These are phyloP conservation scores for Hawksworthiomyces lignivorus DNA, from an alignment of 2,329 filamentous ascomycete species.

Conservation along the genomic window DNA sequence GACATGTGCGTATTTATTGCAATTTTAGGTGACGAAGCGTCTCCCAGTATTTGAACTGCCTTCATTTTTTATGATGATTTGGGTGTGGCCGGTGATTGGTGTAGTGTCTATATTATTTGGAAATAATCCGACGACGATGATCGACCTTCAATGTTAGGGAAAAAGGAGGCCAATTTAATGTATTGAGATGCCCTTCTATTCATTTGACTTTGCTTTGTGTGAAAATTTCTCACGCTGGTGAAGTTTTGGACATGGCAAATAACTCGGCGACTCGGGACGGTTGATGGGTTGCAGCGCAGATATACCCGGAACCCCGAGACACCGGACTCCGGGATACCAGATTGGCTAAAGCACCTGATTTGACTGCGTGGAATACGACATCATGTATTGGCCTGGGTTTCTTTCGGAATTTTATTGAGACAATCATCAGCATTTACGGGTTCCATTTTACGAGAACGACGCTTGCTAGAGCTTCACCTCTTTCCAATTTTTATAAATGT, in stretches of 20 bases:
- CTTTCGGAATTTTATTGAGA: neutral
- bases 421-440: neutral
- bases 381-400: neutral
- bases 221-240: neutral
- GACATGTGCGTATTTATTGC: neutral
- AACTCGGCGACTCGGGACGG: neutral
- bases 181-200: neutral
- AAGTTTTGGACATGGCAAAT: neutral
- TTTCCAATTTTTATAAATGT: neutral
- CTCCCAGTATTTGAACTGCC: neutral
- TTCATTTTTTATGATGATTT: neutral
- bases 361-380: neutral
- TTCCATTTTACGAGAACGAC: neutral
- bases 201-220: neutral
- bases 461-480: too few species aligned
- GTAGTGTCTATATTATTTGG: too few species aligned
- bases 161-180: neutral
- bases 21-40: neutral
- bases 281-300: neutral
- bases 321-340: neutral
- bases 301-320: neutral
- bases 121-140: too few species aligned
- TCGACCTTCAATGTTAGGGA: too few species aligned
- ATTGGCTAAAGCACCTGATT: neutral
- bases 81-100: too few species aligned